Evolutionary conservation across 2,329 filamentous ascomycete genomes (phyloP), one percentile per base, ranked within the genome.

Genomic region (Huntiella abstrusa): DNA sequence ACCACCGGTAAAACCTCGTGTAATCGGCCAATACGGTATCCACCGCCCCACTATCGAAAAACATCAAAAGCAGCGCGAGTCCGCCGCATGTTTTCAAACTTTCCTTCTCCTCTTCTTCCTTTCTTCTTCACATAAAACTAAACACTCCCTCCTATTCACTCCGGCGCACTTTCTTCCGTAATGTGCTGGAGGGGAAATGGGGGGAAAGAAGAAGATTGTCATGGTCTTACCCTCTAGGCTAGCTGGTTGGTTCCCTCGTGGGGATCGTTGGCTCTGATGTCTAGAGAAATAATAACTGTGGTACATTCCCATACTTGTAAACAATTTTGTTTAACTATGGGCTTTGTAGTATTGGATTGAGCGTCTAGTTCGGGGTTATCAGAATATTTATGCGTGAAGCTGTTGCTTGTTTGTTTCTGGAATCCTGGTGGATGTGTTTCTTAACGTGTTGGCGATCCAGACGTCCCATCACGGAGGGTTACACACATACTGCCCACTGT

Each of bases 131-230:
- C 55, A 59, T 45, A 48, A 50, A 46, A 43, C 48, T 51, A 49
- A 50, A 49, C 4, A 51, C 41, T 69, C 68, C 67, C 69, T 65
- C 72, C 70, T 72, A 80, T 81, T 79, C 75, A 80, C 75, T 80
- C 75, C 72, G 69, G 66, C 62, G 64, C 70, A 42, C 38, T 34
- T 65, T 58, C 60, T 28, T 61, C 63, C 59, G 64, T 65, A 70
- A 65, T 69, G 66, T 65, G 54, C 60, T 66, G 70, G 76, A 80
- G 75, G 77, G 77, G 77, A 80, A 80, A 80, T 64, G 71, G 75
- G 69, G 74, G 74, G 75, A 75, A 57, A 81, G 75, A 77, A 50
- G 45, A 50, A 47, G 45, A 43, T 48, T 47, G 47, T 48, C 49
- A 51, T 44, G 41, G 61, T 62, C 66, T 70, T 69, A 68, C 67